phyloP scores from a whole-genome alignment of 2,329 filamentous ascomycete genomes.

The Bimuria novae-zelandiae region DNA sequence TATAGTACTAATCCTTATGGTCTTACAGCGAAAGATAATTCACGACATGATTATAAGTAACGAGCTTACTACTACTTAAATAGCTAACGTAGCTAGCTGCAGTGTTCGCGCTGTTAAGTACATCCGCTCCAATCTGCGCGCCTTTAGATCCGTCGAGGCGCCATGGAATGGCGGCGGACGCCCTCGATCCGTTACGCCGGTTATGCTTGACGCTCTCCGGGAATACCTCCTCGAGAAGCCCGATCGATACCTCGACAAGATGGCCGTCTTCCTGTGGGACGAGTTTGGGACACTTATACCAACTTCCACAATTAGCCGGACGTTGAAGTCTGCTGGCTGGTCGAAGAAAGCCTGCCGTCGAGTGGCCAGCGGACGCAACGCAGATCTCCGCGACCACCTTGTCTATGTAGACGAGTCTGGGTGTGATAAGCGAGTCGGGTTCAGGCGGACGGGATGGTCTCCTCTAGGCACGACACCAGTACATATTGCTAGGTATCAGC shows the following conservation, averaged over 20 bases:
- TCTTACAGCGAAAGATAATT: not conserved
- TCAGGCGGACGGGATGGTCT: constrained; percentile 6
- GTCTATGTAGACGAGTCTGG: constrained; percentile 47
- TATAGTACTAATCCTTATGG: not conserved
- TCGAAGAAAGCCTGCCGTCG: constrained; percentile 35
- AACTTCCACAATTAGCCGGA: constrained; percentile 24
- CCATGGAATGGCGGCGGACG: constrained; percentile 5
- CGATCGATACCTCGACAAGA: constrained; percentile 28
- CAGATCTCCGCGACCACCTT: constrained; percentile 41
- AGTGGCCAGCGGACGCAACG: constrained; percentile 40
- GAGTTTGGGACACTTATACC: constrained; percentile 25
- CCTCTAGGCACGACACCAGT: constrained; percentile 1
- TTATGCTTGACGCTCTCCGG: constrained; percentile 4
- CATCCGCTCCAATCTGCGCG: constrained; percentile 3
- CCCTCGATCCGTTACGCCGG: constrained; percentile 2
- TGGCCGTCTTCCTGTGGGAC: constrained; percentile 31
- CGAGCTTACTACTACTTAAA: no score
- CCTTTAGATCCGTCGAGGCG: constrained; percentile 7
- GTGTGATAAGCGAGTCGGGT: constrained; percentile 39
- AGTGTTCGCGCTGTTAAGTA: constrained; percentile 3
- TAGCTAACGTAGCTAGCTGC: not conserved
- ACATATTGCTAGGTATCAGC: not conserved
- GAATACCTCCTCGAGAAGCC: constrained; percentile 21
- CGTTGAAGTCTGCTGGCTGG: constrained; percentile 28
- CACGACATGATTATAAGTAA: no score